Evolutionary conservation across 2,329 filamentous ascomycete species (phyloP), one percentile per base, ranked within the genome.

Genomic region (Cylindrodendrum hubeiense): DNA sequence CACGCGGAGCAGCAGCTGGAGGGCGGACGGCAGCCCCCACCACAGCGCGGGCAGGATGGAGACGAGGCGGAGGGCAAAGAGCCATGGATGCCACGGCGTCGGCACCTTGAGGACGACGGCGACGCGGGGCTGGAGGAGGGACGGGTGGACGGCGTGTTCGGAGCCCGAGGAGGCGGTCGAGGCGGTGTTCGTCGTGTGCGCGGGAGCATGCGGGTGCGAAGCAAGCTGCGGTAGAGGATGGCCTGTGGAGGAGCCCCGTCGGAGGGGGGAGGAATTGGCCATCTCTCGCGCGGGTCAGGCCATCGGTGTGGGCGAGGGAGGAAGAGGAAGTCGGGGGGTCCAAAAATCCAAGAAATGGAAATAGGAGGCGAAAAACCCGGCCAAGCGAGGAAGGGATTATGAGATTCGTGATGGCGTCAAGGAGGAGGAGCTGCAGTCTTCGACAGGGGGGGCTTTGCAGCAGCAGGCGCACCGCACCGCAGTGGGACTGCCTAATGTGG

Each of bases 31-130:
- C 65, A 93, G 75, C 15, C 90, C 92, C 90, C 90, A 94, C 86
- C 87, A 92, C 50, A 89, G 83, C 55, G 91, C 90, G 17, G 93
- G 92, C 22, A 86, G 84, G 57, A 92, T 89, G 65, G 91, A 93
- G 67, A 92, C 81, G 24, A 91, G 87, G n/a, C 93, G 89, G 71
- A 91, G 90, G 67, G 91, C 83, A 68, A 94, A 89, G 59, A 95
- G 85, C 63, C 91, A 90, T 44, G 91, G 84, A 77, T 95, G 90
- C 90, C 92, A 95, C 67, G 85, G 85, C 67, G 85, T 85, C 58
- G 91, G 89, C 17, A 96, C 88, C 55, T 93, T 92, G 50, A 95
- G 86, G 33, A 93, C 87, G 72, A 94, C 91, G 67, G 93, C 93
- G 60, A 95, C 89, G 60, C 92, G 91, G 13, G 93, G 93, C 75